Evolutionary conservation across 2,329 filamentous ascomycete species (phyloP).

Genomic region (Arachnopeziza araneosa): DNA sequence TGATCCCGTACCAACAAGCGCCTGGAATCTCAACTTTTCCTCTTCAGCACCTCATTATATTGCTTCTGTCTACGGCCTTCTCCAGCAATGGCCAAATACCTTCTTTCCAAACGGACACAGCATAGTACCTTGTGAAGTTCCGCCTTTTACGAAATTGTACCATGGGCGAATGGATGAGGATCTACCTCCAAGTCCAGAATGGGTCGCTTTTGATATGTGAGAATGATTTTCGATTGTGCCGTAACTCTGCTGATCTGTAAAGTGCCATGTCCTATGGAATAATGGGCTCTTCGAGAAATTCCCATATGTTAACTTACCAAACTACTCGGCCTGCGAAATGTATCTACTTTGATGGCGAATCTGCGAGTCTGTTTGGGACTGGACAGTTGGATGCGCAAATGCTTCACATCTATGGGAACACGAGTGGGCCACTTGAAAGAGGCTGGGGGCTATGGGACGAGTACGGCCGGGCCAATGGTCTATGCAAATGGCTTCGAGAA

Average conservation of each 20-base stretch:
- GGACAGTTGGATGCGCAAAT: conserved; percentile 45
- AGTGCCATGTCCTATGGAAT: conserved; percentile 49
- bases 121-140: conserved; percentile 41
- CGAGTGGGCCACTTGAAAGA: conserved; percentile 32
- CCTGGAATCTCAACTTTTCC: conserved; percentile 40
- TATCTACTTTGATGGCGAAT: conserved; percentile 47
- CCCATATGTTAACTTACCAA: conserved; percentile 44
- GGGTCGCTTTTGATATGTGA: conserved; percentile 45
- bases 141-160: conserved; percentile 43
- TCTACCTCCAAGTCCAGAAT: conserved; percentile 43
- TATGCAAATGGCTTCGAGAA: conserved; percentile 41
- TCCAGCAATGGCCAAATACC: conserved; percentile 47
- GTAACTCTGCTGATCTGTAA: conserved; percentile 4
- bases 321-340: conserved; percentile 37
- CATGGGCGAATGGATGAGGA: conserved; percentile 40
- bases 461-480: conserved; percentile 41
- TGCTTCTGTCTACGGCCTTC: conserved; percentile 39
- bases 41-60: conserved; percentile 44
- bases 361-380: conserved; percentile 41
- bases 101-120: conserved; percentile 46
- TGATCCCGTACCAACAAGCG: neutral
- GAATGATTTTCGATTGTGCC: conserved; percentile 6
- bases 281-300: conserved; percentile 39
- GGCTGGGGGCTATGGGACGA: conserved; percentile 38
- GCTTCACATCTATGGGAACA: conserved; percentile 43